Evolutionary conservation across 2,329 filamentous ascomycete genomes (phyloP), one percentile per base, ranked within the genome.

Genomic region (Trichoderma hamatum): DNA sequence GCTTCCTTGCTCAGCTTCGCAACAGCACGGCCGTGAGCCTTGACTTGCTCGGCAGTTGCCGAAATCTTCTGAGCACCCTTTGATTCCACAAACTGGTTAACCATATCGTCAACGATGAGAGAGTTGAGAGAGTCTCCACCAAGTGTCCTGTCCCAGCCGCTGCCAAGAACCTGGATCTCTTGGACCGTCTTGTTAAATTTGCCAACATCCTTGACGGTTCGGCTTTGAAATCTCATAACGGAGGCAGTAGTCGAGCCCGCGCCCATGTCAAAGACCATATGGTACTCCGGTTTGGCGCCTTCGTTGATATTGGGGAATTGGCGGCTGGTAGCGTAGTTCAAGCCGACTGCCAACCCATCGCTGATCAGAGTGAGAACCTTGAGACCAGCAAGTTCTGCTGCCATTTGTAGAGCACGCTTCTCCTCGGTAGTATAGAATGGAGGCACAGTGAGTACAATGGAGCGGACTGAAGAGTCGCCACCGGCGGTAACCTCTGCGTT

Each of bases 201-300:
- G 73, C 94, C 94, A 67, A 95, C 82, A 74, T 97, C 95, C 85
- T 98, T 99, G 71, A 98, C 90, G 1, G 87, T 90, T 74, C 91
- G 90, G 77, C 92, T 92, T 80, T 97, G 94, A 82, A 99, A 97
- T 75, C 90, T 91, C 78, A 99, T 82, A 64, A 99, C 84, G 7
- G 94, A 96, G 5, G 95, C 95, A 75, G 93, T 97, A 36, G 95
- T 92, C 56, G 93, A 97, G 5, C 96, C 96, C 73, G 96, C 94
- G 73, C 96, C 96, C 94, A 99, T 98, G 78, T 99, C 96, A 77
- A 96, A 99, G 34, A 99, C 89, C 78, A 99, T 82, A 81, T 99
- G 93, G 75, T 94, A 88, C 80, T 99, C 96, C 0, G 96, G 91
- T 82, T 94, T 94, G 72, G 88, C 91, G 67, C 93, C 93, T 66